Evolutionary conservation across 805 yeast genomes (phyloP).

Genomic region (Yamadazyma sp.): DNA sequence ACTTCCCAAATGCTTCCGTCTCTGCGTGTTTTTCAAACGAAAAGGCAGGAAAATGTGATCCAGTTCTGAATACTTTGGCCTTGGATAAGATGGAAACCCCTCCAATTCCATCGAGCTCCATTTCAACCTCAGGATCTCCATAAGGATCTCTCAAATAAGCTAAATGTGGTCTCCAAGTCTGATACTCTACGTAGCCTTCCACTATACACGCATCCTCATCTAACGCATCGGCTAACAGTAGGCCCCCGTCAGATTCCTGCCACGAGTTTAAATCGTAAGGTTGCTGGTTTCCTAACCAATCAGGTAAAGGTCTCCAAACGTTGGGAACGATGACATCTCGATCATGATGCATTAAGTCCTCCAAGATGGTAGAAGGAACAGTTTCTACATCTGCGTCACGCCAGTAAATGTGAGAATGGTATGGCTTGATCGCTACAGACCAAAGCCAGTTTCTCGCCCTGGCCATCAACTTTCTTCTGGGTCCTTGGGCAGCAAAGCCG

Average conservation of each 20-base stretch:
- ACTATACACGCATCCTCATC: slow-evolving; percentile 96
- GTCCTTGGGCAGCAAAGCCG: slow-evolving; percentile 95
- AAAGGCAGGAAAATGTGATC: slow-evolving; percentile 95
- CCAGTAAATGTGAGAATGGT: slow-evolving; percentile 97
- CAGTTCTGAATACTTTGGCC: slow-evolving; percentile 81
- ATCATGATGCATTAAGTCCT: slow-evolving; percentile 89
- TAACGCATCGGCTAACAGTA: slow-evolving; percentile 68
- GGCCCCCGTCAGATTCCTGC: slow-evolving; percentile 83
- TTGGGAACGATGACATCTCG: slow-evolving; percentile 93
- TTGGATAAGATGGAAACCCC: slow-evolving; percentile 92
- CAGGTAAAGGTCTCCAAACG: slow-evolving; percentile 88
- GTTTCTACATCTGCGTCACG: slow-evolving; percentile 97
- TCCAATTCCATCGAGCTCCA: slow-evolving; percentile 95
- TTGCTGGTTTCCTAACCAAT: slow-evolving; percentile 81
- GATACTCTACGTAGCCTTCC: slow-evolving; percentile 96
- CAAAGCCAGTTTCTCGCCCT: slow-evolving; percentile 93
- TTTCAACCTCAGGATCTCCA: slow-evolving; percentile 91
- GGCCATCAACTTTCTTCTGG: slow-evolving; percentile 92
- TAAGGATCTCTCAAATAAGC: slow-evolving; percentile 93
- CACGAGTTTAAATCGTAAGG: slow-evolving; percentile 84
- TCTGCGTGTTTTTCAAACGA: slow-evolving; percentile 96
- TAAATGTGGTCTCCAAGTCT: slow-evolving; percentile 96
- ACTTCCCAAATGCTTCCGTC: slow-evolving; percentile 94
- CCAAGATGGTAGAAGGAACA: slow-evolving; percentile 77
- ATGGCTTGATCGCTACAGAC: slow-evolving; percentile 81